A percentile compares a stretch with the other conserved stretches of the same genome.
Evolutionary conservation across 768 basidiomycete species (phyloP).

Genomic region (Ephemerocybe angulata): DNA sequence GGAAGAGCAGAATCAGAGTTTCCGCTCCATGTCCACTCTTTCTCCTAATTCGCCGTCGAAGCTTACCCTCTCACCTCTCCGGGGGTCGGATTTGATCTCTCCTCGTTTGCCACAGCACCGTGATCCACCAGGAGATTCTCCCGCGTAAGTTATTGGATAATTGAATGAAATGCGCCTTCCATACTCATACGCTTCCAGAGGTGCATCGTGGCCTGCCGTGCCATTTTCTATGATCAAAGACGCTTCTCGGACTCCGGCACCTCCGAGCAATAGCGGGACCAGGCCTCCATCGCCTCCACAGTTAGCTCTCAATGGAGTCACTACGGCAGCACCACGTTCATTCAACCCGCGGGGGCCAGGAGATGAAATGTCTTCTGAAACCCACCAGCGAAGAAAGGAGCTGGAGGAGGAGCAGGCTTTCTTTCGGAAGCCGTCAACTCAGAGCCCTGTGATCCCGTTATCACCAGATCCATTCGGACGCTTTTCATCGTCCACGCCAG

Average conservation of each 20-base stretch:
- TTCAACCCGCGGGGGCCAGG: slow-evolving; percentile 25
- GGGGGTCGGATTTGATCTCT: slow-evolving; percentile 29
- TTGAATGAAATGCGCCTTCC: not conserved
- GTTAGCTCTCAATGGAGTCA: slow-evolving; percentile 66
- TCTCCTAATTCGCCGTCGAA: slow-evolving; percentile 31
- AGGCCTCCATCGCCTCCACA: slow-evolving; percentile 52
- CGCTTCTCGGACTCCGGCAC: slow-evolving; percentile 15
- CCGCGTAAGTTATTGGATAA: slow-evolving; percentile 15
- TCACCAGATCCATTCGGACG: slow-evolving; percentile 82
- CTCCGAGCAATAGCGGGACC: slow-evolving; percentile 17
- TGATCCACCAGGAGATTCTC: slow-evolving; percentile 21
- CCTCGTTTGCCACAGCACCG: slow-evolving; percentile 33
- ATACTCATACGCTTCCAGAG: slow-evolving; percentile 6
- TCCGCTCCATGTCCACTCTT: slow-evolving; percentile 23
- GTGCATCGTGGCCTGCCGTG: slow-evolving; percentile 37
- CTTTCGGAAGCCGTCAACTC: slow-evolving; percentile 39
- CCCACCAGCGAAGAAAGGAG: slow-evolving; percentile 44
- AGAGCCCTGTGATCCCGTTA: slow-evolving; percentile 72
- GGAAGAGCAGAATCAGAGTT: slow-evolving; percentile 29
- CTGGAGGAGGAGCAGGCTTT: slow-evolving; percentile 47
- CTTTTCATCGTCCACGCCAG: slow-evolving; percentile 48
- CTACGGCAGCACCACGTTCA: slow-evolving; percentile 54
- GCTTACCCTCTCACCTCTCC: slow-evolving; percentile 23
- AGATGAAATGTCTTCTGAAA: slow-evolving; percentile 38
- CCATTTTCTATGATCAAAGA: slow-evolving; percentile 37